Percentiles rank a stretch among this genome's conserved stretches.
Evolutionary conservation across 768 basidiomycete species (phyloP).

Genomic region (Boletus rufocinnamomeus): DNA sequence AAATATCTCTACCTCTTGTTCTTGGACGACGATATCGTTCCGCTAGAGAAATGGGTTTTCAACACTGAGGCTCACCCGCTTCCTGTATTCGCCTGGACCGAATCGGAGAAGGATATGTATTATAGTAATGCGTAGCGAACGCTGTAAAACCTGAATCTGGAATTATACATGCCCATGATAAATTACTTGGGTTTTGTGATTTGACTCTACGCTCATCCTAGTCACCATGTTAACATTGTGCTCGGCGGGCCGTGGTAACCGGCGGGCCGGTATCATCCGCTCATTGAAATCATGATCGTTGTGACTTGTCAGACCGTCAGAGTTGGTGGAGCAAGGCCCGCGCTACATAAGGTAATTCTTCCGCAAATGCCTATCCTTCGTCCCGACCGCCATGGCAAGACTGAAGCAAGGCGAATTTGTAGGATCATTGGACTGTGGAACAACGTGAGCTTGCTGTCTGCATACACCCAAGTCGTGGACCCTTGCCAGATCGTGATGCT

Average conservation of each 20-base stretch:
- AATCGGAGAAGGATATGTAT: slow-evolving; percentile 48
- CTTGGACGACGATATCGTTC: slow-evolving; percentile 58
- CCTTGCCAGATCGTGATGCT: neutral
- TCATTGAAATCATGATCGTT: neutral
- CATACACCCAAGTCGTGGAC: neutral
- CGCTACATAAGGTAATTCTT: slow-evolving; percentile 17
- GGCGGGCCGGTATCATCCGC: too few relatives aligned
- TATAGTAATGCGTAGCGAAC: neutral
- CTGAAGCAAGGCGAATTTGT: slow-evolving; percentile 79
- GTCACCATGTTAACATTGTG: neutral
- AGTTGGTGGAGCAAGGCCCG: neutral
- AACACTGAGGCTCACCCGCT: slow-evolving; percentile 80
- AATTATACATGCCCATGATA: neutral
- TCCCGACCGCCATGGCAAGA: slow-evolving; percentile 29
- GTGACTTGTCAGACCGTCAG: too few relatives aligned
- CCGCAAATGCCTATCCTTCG: neutral
- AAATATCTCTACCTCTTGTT: slow-evolving; percentile 79
- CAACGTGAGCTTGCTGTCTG: slow-evolving; percentile 65
- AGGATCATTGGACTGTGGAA: slow-evolving; percentile 92
- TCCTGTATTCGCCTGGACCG: slow-evolving; percentile 66
- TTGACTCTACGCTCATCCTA: neutral
- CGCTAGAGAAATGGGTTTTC: slow-evolving; percentile 58
- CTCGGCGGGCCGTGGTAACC: neutral
- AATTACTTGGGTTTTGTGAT: neutral
- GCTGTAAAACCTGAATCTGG: neutral